These are phyloP conservation scores for Fraxinus baroniana DNA, from an alignment of 305 asterid genomes.

Conservation along the genomic window DNA sequence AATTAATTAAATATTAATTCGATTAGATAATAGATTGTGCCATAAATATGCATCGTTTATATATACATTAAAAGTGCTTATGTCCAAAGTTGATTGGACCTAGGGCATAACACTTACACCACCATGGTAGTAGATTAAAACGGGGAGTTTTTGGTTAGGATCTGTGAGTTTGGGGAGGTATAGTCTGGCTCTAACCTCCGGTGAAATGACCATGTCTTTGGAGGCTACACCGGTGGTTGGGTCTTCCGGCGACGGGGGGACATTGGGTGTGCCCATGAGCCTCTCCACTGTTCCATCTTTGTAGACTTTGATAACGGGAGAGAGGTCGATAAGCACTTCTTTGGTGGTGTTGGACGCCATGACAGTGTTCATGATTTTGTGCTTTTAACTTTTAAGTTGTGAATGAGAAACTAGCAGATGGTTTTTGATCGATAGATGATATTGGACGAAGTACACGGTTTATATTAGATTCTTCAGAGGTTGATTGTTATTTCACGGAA, in stretches of 20 bases:
- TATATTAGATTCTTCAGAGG: no score
- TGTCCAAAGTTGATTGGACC: no score
- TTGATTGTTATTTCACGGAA: no score
- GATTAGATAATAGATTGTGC: no score
- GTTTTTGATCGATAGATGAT: no score
- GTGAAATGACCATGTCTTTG: conserved; percentile 41
- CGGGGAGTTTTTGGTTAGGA: conserved; percentile 28
- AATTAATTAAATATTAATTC: no score
- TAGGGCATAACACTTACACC: no score
- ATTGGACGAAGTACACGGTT: no score
- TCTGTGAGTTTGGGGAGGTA: conserved; percentile 42
- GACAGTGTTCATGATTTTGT: neutral
- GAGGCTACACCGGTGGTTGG: conserved; percentile 42
- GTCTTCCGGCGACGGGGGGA: conserved; percentile 32
- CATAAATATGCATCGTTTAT: no score
- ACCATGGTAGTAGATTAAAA: conserved; percentile 24
- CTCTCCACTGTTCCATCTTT: conserved; percentile 52
- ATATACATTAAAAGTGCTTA: no score
- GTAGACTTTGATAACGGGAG: conserved; percentile 38
- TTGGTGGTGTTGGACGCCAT: neutral
- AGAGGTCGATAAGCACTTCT: conserved; percentile 22
- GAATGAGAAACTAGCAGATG: no score
- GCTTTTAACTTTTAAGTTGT: no score
- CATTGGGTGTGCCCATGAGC: conserved; percentile 21
- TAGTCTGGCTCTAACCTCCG: conserved; percentile 34